Evolutionary conservation across 2,329 filamentous ascomycete species (phyloP).

Genomic region (Colletotrichum lentis): DNA sequence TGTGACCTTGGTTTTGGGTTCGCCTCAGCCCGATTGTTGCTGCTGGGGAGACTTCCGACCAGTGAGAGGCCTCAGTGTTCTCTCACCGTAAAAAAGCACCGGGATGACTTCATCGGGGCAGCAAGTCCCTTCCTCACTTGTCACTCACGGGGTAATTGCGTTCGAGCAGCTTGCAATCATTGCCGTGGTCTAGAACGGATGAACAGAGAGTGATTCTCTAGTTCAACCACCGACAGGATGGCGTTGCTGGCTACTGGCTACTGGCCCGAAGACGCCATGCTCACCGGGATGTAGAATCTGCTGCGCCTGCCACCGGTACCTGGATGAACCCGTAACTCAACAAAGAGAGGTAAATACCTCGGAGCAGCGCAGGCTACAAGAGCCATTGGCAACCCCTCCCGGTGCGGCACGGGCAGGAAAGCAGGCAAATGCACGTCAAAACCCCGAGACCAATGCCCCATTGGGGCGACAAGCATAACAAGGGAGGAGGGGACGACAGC

Average conservation of each 20-base stretch:
- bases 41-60: background rate
- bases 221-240: background rate
- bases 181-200: too few relatives aligned
- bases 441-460: slow-evolving; percentile 13
- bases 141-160: background rate
- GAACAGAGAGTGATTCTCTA: background rate
- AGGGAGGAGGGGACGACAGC: slow-evolving; percentile 3
- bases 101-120: slow-evolving; percentile 31
- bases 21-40: slow-evolving; percentile 15
- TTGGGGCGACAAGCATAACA: slow-evolving; percentile 27
- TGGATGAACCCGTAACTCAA: slow-evolving; percentile 23
- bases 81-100: slow-evolving; percentile 9
- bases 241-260: background rate
- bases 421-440: slow-evolving; percentile 32
- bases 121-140: background rate
- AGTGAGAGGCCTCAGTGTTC: background rate
- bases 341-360: slow-evolving; percentile 25
- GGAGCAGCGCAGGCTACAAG: slow-evolving; percentile 8
- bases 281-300: slow-evolving; percentile 11
- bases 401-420: slow-evolving; percentile 20
- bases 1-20: slow-evolving; percentile 7
- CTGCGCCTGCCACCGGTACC: slow-evolving; percentile 18
- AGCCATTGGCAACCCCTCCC: slow-evolving; percentile 25
- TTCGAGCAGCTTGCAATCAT: slow-evolving; percentile 10
- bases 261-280: slow-evolving; percentile 4